Percentiles rank a stretch among this genome's conserved stretches.
phyloP scores from a whole-genome alignment of 2,329 filamentous ascomycete genomes.

The Drechslera avenae region DNA sequence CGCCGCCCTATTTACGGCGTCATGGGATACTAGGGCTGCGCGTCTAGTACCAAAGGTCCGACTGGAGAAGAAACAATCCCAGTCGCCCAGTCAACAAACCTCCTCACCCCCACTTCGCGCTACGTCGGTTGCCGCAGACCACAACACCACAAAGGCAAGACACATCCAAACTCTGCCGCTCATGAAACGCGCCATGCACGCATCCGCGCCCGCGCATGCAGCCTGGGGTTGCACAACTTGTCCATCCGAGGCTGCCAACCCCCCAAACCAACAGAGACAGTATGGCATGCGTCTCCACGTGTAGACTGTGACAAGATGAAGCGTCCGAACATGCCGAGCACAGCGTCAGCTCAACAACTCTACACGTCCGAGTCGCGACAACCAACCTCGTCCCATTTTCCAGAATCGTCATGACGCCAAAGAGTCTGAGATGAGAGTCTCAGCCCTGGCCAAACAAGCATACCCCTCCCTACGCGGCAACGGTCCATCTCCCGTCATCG shows the following conservation, averaged over 20 bases:
- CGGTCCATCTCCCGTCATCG: constrained; percentile 24
- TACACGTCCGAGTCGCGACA: not conserved
- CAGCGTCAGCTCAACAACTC: constrained; percentile 20
- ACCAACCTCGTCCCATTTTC: too few species aligned
- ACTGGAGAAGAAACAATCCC: constrained; percentile 1
- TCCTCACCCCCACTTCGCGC: constrained; percentile 18
- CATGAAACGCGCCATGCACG: constrained; percentile 33
- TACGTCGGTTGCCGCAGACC: constrained; percentile 21
- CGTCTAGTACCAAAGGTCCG: not conserved
- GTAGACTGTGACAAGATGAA: constrained; percentile 7
- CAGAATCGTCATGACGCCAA: constrained; percentile 7
- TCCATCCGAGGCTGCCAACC: constrained; percentile 7
- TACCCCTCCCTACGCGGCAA: constrained; percentile 24
- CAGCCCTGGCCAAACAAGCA: constrained; percentile 18
- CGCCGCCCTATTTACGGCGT: too few species aligned
- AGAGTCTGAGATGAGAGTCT: not conserved
- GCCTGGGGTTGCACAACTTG: constrained; percentile 20
- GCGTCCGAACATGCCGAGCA: constrained; percentile 20
- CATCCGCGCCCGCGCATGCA: constrained; percentile 18
- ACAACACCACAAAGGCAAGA: constrained; percentile 21
- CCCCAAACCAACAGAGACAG: constrained; percentile 20
- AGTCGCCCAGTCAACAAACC: not conserved
- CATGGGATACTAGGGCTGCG: too few species aligned
- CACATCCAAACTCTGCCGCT: constrained; percentile 9
- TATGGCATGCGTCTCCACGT: constrained; percentile 23